phyloP scores from a whole-genome alignment of 331 rosid species.

The Ulmus americana region DNA sequence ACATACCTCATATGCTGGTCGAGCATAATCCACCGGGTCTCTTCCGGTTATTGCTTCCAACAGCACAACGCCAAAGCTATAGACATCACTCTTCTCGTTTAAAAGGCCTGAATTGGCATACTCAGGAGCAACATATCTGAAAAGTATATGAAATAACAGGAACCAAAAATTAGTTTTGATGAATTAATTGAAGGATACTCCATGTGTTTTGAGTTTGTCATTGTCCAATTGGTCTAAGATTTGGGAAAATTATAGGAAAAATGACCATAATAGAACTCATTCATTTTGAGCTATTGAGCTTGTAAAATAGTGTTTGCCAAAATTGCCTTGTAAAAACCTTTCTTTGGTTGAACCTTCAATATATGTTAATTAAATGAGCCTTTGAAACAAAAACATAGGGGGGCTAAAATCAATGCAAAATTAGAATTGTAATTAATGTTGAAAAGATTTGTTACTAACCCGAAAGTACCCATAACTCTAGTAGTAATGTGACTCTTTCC shows the following conservation, averaged over 20 bases:
- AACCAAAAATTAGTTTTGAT: not conserved
- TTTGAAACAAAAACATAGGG: not conserved
- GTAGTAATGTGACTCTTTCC: slow-evolving; percentile 86
- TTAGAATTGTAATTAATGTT: not conserved
- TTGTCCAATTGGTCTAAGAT: no score
- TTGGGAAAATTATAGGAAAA: no score
- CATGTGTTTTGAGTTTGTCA: no score
- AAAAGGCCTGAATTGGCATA: slow-evolving; percentile 89
- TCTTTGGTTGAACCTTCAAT: no score
- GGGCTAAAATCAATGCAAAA: not conserved
- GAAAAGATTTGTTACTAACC: slow-evolving; percentile 43
- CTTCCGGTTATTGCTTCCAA: slow-evolving; percentile 87
- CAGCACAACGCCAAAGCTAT: slow-evolving; percentile 86
- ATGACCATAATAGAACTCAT: no score
- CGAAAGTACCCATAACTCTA: slow-evolving; percentile 94
- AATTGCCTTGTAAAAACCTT: no score
- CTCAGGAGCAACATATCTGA: slow-evolving; percentile 91
- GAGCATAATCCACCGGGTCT: slow-evolving; percentile 82
- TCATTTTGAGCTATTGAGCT: no score
- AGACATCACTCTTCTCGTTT: slow-evolving; percentile 92
- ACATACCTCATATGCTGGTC: slow-evolving; percentile 61
- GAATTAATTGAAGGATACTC: no score
- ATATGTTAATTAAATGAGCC: not conserved
- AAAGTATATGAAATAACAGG: slow-evolving; percentile 16
- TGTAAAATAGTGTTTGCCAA: no score